These are phyloP conservation scores for Hygrophorus pudorinus DNA, from an alignment of 768 basidiomycete genomes.

Conservation along the genomic window DNA sequence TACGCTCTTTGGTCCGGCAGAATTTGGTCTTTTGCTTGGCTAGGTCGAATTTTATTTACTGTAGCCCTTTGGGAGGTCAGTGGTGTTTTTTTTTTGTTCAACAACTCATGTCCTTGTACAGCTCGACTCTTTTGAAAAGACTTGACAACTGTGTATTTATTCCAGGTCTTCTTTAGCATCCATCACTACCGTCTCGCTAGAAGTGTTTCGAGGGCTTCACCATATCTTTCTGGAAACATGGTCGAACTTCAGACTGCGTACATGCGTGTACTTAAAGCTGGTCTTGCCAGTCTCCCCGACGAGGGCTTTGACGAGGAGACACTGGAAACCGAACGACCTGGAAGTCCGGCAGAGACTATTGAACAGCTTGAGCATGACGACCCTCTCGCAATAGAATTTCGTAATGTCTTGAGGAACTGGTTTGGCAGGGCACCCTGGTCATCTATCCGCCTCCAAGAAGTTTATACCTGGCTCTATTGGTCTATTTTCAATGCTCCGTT, in stretches of 20 bases:
- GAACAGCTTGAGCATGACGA: constrained; percentile 50
- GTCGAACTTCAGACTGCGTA: constrained; percentile 51
- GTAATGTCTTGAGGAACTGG: constrained; percentile 63
- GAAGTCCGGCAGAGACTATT: constrained; percentile 52
- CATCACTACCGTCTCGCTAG: constrained; percentile 46
- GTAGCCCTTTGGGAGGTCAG: constrained; percentile 52
- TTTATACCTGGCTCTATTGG: constrained; percentile 78
- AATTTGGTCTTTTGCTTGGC: constrained; percentile 32
- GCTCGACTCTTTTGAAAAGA: no score
- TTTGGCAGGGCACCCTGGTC: constrained; percentile 73
- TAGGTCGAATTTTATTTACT: constrained; percentile 29
- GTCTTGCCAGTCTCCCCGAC: constrained; percentile 45
- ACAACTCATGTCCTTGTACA: constrained; percentile 1
- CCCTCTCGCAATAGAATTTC: constrained; percentile 64
- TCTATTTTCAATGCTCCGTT: constrained; percentile 63
- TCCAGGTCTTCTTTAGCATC: constrained; percentile 59
- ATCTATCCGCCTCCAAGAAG: constrained; percentile 48
- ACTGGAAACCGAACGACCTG: constrained; percentile 36
- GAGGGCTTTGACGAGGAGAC: constrained; percentile 48
- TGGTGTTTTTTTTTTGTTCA: constrained; percentile 1
- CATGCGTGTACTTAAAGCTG: constrained; percentile 53
- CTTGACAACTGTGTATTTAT: constrained; percentile 1
- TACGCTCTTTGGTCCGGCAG: constrained; percentile 35
- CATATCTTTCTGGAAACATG: constrained; percentile 33
- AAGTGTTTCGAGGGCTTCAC: constrained; percentile 37